phyloP scores from a whole-genome alignment of 164 flowering plant genomes.

The Piper longum region DNA sequence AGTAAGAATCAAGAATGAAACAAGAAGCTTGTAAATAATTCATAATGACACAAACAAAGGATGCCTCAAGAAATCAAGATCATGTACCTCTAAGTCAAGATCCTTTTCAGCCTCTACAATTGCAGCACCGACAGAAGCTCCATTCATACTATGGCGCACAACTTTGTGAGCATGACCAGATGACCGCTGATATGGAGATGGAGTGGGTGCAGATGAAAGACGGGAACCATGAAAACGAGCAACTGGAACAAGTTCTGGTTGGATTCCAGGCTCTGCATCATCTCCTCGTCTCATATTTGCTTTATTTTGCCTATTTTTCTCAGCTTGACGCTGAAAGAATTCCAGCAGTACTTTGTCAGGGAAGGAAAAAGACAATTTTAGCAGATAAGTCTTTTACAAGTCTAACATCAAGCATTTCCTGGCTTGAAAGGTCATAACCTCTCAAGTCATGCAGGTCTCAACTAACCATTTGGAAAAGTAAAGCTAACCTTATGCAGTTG shows the following conservation, averaged over 20 bases:
- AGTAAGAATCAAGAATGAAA: conserved; percentile 14
- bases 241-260: conserved; percentile 64
- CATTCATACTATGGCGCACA: conserved; percentile 35
- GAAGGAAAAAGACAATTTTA: not conserved
- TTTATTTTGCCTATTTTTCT: conserved; percentile 72
- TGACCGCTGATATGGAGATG: conserved; percentile 50
- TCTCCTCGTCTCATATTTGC: conserved; percentile 64
- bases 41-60: not conserved
- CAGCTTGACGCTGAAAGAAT: conserved; percentile 62
- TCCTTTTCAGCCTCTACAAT: conserved; percentile 84
- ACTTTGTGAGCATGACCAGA: conserved; percentile 29
- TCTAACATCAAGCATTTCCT: not conserved
- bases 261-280: conserved; percentile 54
- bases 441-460: not conserved
- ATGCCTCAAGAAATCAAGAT: conserved; percentile 15
- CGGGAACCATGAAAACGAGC: conserved; percentile 68
- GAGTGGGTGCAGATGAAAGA: conserved; percentile 62
- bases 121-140: conserved; percentile 78
- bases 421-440: not conserved
- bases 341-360: not conserved
- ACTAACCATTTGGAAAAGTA: too few relatives aligned
- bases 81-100: conserved; percentile 57
- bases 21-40: not conserved
- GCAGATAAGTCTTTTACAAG: too few relatives aligned
- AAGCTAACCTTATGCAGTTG: conserved; percentile 62